Conservation (phyloP, 306 rosid genomes). For the Cucumis melo region DNA sequence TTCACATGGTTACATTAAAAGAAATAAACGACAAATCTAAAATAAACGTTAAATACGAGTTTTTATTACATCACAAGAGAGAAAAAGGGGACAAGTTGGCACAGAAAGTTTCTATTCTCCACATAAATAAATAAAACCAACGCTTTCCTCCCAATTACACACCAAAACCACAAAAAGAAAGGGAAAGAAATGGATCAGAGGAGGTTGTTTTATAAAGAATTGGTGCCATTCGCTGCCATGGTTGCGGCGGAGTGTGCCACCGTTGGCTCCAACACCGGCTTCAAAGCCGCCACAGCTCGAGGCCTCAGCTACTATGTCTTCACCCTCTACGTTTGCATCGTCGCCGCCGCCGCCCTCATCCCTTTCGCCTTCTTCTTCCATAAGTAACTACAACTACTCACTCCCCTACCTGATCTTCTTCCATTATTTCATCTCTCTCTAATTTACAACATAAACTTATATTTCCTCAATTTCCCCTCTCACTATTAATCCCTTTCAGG, state of each 20-base stretch:
- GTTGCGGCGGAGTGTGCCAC: conserved; percentile 25
- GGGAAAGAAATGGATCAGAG: neutral
- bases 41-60: no score
- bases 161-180: neutral
- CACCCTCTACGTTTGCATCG: conserved; percentile 23
- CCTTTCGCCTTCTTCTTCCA: conserved; percentile 30
- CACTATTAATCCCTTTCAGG: neutral
- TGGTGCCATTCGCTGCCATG: conserved; percentile 36
- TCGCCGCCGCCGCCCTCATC: conserved; percentile 24
- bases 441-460: no score
- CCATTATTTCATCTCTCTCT: neutral
- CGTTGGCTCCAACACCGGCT: conserved; percentile 31
- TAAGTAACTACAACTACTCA: conserved; percentile 57
- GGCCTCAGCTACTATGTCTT: conserved; percentile 48
- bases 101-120: no score
- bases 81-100: no score
- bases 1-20: no score
- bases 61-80: no score
- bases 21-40: no score
- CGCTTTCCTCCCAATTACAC: neutral
- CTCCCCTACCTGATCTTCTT: neutral
- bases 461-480: neutral
- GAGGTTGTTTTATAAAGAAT: conserved; percentile 14
- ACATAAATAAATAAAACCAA: neutral
- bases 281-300: conserved; percentile 38